phyloP scores from a whole-genome alignment of 148 eudicot genomes.

The Chenopodium formosanum region DNA sequence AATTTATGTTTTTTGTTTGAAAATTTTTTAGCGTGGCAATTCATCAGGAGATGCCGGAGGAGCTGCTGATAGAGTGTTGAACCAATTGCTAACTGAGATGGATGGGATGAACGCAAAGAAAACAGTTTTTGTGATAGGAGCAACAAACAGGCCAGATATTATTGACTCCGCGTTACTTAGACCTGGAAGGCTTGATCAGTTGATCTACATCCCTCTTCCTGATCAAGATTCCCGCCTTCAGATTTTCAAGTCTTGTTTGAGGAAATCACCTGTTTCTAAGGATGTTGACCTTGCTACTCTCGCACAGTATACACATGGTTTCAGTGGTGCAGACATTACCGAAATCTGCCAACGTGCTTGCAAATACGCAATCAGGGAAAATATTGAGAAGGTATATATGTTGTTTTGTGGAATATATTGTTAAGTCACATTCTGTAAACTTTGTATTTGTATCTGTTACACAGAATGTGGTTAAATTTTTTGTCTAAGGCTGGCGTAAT shows the following conservation, averaged over 20 bases:
- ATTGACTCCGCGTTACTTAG: slow-evolving; percentile 71
- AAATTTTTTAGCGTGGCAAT: slow-evolving; percentile 47
- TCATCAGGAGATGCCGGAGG: slow-evolving; percentile 75
- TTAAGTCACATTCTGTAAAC: no score
- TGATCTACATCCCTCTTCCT: slow-evolving; percentile 79
- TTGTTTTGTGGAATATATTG: background rate
- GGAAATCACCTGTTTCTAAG: slow-evolving; percentile 66
- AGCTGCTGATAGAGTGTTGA: slow-evolving; percentile 77
- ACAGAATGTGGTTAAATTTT: background rate
- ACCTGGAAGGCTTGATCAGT: slow-evolving; percentile 75
- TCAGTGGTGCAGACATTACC: slow-evolving; percentile 78
- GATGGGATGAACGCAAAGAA: slow-evolving; percentile 83
- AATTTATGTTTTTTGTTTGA: background rate
- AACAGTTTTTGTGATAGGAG: slow-evolving; percentile 71
- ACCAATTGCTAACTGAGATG: slow-evolving; percentile 75
- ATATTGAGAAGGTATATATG: slow-evolving; percentile 66
- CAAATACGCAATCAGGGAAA: slow-evolving; percentile 76
- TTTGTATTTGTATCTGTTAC: no score
- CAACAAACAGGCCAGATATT: slow-evolving; percentile 80
- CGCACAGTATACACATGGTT: slow-evolving; percentile 69
- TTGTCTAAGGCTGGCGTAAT: background rate
- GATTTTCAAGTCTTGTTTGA: slow-evolving; percentile 62
- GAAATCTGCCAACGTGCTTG: slow-evolving; percentile 80
- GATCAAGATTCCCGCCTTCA: slow-evolving; percentile 59
- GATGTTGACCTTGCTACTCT: slow-evolving; percentile 38